A percentile compares a stretch with the other conserved stretches of the same genome.
These are phyloP conservation scores for Wallacemonas sp. DNA, from an alignment of 208 protist species.

Conservation along the genomic window DNA sequence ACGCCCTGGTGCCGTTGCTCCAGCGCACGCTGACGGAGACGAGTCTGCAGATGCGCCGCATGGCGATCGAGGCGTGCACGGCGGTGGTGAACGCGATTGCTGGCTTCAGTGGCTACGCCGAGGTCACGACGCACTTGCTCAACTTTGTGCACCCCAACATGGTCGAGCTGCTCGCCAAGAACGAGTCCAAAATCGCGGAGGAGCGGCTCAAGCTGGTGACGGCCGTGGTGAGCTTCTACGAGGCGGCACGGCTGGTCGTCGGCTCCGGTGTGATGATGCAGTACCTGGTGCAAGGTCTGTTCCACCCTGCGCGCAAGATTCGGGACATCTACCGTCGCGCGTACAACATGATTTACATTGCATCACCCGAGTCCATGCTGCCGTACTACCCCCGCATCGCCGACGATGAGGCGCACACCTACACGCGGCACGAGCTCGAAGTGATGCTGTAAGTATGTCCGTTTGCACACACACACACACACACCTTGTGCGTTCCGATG, in stretches of 20 bases:
- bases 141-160: slow-evolving; percentile 99
- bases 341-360: slow-evolving; percentile 99
- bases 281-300: slow-evolving; percentile 97
- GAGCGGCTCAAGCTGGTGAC: slow-evolving; percentile 89
- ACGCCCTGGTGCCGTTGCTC: slow-evolving; percentile 97
- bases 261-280: slow-evolving; percentile 94
- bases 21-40: slow-evolving; percentile 99
- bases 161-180: slow-evolving; percentile 98
- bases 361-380: slow-evolving; percentile 94
- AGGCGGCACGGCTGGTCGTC: slow-evolving; percentile 95
- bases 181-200: slow-evolving; percentile 69
- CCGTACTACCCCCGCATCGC: slow-evolving; percentile 93
- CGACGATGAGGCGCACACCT: slow-evolving; percentile 52
- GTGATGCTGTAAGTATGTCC: slow-evolving; percentile 49
- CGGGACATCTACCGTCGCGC: slow-evolving; percentile 99
- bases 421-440: slow-evolving; percentile 72
- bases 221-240: slow-evolving; percentile 98
- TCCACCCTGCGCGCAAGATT: slow-evolving; percentile 98
- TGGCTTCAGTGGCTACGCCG: slow-evolving; percentile 78
- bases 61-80: slow-evolving; percentile 97
- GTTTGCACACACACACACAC: neutral
- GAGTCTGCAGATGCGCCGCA: slow-evolving; percentile 98
- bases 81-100: slow-evolving; percentile 92
- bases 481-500: too few species aligned
- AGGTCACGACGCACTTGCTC: slow-evolving; percentile 98